A percentile compares a stretch with the other conserved stretches of the same genome.
phyloP scores from a whole-genome alignment of 2,329 filamentous ascomycete genomes.

The Colletotrichum euphorbiae region DNA sequence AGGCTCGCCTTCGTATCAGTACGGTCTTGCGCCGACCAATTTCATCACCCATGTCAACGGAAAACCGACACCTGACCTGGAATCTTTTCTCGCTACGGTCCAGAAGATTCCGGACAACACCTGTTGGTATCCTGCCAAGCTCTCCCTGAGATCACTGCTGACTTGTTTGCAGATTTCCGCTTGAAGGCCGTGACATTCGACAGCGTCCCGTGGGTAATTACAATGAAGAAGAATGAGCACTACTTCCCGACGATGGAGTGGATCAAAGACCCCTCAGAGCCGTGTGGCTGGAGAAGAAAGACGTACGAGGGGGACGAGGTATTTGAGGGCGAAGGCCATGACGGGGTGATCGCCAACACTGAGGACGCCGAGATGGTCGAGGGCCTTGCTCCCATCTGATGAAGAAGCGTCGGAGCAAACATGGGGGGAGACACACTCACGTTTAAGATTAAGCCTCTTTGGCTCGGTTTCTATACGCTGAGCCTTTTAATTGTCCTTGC shows the following conservation, averaged over 20 bases:
- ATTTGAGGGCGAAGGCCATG: slow-evolving; percentile 65
- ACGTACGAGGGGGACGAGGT: slow-evolving; percentile 69
- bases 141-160: slow-evolving; percentile 26
- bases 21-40: slow-evolving; percentile 93
- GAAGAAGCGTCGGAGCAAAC: background rate
- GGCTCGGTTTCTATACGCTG: background rate
- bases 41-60: slow-evolving; percentile 98
- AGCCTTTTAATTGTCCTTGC: slow-evolving; percentile 14
- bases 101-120: slow-evolving; percentile 94
- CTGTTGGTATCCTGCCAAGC: slow-evolving; percentile 63
- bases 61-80: slow-evolving; percentile 82
- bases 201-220: slow-evolving; percentile 98
- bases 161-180: slow-evolving; percentile 78
- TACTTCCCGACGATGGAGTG: slow-evolving; percentile 83
- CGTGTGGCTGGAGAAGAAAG: slow-evolving; percentile 72
- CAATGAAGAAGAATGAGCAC: slow-evolving; percentile 99
- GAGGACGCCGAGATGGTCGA: slow-evolving; percentile 59
- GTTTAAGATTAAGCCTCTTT: background rate
- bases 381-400: slow-evolving; percentile 34
- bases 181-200: slow-evolving; percentile 98
- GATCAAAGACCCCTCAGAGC: slow-evolving; percentile 70
- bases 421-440: background rate
- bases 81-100: slow-evolving; percentile 83
- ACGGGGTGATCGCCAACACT: slow-evolving; percentile 56
- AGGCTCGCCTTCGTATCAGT: slow-evolving; percentile 87